A percentile compares a stretch with the other conserved stretches of the same genome.
phyloP scores from a whole-genome alignment of 805 yeast genomes.

The Hanseniaspora osmophila region DNA sequence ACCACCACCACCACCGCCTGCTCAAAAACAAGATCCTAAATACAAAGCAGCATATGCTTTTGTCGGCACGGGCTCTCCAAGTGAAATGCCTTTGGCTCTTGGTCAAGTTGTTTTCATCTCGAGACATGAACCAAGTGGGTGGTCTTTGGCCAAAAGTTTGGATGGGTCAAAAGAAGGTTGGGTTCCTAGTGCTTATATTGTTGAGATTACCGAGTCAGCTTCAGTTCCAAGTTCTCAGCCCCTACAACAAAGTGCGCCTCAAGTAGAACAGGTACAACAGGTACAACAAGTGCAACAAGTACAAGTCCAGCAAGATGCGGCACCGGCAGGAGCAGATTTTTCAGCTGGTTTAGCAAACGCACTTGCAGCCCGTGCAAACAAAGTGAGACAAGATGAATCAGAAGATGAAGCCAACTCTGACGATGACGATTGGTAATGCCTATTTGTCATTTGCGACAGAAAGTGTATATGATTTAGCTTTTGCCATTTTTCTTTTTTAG shows the following conservation, averaged over 20 bases:
- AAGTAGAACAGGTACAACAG: slow-evolving; percentile 6
- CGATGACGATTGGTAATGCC: slow-evolving; percentile 17
- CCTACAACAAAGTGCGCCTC: slow-evolving; percentile 13
- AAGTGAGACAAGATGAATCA: slow-evolving; percentile 43
- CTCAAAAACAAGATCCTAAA: slow-evolving; percentile 56
- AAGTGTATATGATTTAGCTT: no score
- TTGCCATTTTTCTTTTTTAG: no score
- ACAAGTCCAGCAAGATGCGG: slow-evolving; percentile 10
- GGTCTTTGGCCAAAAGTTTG: slow-evolving; percentile 79
- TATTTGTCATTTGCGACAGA: neutral
- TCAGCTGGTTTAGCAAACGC: slow-evolving; percentile 89
- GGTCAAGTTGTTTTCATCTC: slow-evolving; percentile 64
- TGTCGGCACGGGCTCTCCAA: slow-evolving; percentile 71
- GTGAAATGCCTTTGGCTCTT: slow-evolving; percentile 63
- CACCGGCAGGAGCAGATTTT: slow-evolving; percentile 24
- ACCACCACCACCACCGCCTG: slow-evolving; percentile 55
- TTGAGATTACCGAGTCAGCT: slow-evolving; percentile 29
- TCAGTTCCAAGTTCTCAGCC: slow-evolving; percentile 4
- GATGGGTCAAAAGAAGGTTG: slow-evolving; percentile 81
- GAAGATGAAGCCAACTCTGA: slow-evolving; percentile 59
- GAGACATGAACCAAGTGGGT: slow-evolving; percentile 69
- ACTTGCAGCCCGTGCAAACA: slow-evolving; percentile 61
- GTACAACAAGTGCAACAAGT: slow-evolving; percentile 14
- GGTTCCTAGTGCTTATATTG: slow-evolving; percentile 92
- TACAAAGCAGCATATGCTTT: slow-evolving; percentile 80